Conservation (phyloP, 139 green algal species). For the Helicosporidium sp. region DNA sequence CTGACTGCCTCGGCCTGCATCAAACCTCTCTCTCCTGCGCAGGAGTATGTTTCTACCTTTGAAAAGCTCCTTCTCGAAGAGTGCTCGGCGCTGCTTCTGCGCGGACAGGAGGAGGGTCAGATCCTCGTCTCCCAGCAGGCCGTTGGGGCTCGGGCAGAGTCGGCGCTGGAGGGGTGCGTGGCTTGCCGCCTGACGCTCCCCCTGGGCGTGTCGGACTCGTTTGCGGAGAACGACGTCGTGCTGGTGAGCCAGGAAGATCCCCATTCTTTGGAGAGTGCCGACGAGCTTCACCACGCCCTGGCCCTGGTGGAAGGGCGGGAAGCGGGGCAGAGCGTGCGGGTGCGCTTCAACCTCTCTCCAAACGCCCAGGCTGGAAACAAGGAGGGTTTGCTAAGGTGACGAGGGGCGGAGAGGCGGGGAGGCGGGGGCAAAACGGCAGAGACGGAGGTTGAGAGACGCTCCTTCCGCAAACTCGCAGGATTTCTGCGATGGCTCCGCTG, state of each 20-base stretch:
- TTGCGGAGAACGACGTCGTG: slow-evolving; percentile 63
- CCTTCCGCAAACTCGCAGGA: too few species aligned
- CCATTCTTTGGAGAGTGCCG: neutral
- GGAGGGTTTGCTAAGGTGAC: slow-evolving; percentile 13
- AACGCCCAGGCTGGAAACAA: slow-evolving; percentile 29
- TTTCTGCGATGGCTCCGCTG: slow-evolving; percentile 30
- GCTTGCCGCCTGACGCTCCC: slow-evolving; percentile 17
- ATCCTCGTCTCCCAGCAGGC: slow-evolving; percentile 28
- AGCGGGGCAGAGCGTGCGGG: slow-evolving; percentile 31
- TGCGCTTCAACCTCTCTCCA: slow-evolving; percentile 32
- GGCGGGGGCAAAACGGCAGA: too few species aligned
- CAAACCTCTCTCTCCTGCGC: too few species aligned
- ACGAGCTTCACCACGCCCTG: slow-evolving; percentile 31
- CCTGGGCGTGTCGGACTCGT: slow-evolving; percentile 8
- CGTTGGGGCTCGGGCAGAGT: slow-evolving; percentile 17
- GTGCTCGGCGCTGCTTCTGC: slow-evolving; percentile 41
- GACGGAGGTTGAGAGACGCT: too few species aligned
- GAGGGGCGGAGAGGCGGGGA: too few species aligned
- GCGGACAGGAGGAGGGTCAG: slow-evolving; percentile 47
- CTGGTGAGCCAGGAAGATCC: slow-evolving; percentile 60
- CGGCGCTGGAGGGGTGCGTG: slow-evolving; percentile 26
- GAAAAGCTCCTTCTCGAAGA: slow-evolving; percentile 68
- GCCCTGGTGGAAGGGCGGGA: slow-evolving; percentile 42
- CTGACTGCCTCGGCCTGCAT: neutral
- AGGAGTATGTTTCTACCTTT: slow-evolving; percentile 30